phyloP scores from a whole-genome alignment of 129 eudicot species.

The Artemisia argyi region DNA sequence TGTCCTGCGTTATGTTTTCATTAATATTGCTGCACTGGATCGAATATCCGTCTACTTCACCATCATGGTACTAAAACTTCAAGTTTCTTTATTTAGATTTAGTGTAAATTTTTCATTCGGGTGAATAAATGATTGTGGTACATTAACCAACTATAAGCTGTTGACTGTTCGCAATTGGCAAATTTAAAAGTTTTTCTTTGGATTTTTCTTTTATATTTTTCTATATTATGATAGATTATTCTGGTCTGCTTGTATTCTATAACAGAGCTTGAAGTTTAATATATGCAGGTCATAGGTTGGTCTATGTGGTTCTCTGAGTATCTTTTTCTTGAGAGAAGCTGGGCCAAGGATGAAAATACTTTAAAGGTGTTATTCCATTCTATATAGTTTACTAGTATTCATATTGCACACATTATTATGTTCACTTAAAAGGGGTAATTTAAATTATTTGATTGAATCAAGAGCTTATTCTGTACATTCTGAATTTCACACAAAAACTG shows the following conservation, averaged over 20 bases:
- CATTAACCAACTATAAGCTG: background rate
- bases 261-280: background rate
- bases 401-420: too few species aligned
- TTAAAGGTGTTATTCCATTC: slow-evolving; percentile 54
- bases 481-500: background rate
- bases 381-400: background rate
- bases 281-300: slow-evolving; percentile 94
- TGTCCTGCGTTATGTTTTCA: background rate
- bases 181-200: background rate
- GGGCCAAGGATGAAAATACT: slow-evolving; percentile 88
- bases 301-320: slow-evolving; percentile 99
- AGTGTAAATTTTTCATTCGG: background rate
- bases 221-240: background rate
- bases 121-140: background rate
- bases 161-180: background rate
- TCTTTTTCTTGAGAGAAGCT: slow-evolving; percentile 92
- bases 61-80: background rate
- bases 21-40: background rate
- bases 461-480: background rate
- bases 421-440: too few species aligned
- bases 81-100: background rate
- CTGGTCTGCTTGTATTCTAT: slow-evolving; percentile 7
- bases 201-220: background rate
- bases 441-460: too few species aligned
- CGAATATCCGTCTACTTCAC: background rate